Evolutionary conservation across 202 grass and related monocot genomes (phyloP).

Genomic region (Elaeis oleifera): DNA sequence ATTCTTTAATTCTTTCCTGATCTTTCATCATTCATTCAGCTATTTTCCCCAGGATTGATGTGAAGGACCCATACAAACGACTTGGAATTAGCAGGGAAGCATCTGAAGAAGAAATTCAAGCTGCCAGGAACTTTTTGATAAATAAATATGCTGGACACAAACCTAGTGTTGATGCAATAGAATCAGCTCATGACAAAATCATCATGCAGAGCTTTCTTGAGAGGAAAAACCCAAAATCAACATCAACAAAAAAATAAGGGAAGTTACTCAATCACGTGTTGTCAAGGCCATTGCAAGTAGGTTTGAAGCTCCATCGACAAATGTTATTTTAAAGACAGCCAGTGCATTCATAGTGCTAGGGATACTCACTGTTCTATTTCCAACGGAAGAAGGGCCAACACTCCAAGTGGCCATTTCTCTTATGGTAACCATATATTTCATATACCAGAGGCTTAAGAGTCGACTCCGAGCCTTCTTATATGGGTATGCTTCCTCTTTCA

Average conservation of each 20-base stretch:
- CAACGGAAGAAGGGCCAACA: slow-evolving; percentile 90
- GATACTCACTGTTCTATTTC: slow-evolving; percentile 60
- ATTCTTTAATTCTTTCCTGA: slow-evolving; percentile 3
- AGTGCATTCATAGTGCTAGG: slow-evolving; percentile 59
- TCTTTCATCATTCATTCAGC: slow-evolving; percentile 44
- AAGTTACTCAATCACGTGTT: slow-evolving; percentile 56
- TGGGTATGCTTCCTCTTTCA: slow-evolving; percentile 54
- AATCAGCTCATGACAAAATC: slow-evolving; percentile 83
- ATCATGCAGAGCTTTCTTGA: slow-evolving; percentile 92
- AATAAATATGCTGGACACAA: slow-evolving; percentile 83
- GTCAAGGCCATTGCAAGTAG: slow-evolving; percentile 63
- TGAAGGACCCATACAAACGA: slow-evolving; percentile 84
- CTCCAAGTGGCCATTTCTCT: slow-evolving; percentile 78
- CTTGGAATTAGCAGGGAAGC: slow-evolving; percentile 87
- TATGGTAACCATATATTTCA: slow-evolving; percentile 82
- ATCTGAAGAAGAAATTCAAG: slow-evolving; percentile 98
- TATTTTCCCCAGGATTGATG: slow-evolving; percentile 75
- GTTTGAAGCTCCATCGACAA: slow-evolving; percentile 72
- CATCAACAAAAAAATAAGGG: slow-evolving; percentile 75
- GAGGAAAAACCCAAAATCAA: slow-evolving; percentile 80
- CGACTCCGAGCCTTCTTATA: slow-evolving; percentile 74
- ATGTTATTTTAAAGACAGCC: slow-evolving; percentile 73
- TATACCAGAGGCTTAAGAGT: slow-evolving; percentile 61
- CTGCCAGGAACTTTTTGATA: slow-evolving; percentile 80
- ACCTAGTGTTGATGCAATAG: slow-evolving; percentile 86